phyloP scores from a whole-genome alignment of 2,329 filamentous ascomycete species.

The Arthroderma uncinatum region DNA sequence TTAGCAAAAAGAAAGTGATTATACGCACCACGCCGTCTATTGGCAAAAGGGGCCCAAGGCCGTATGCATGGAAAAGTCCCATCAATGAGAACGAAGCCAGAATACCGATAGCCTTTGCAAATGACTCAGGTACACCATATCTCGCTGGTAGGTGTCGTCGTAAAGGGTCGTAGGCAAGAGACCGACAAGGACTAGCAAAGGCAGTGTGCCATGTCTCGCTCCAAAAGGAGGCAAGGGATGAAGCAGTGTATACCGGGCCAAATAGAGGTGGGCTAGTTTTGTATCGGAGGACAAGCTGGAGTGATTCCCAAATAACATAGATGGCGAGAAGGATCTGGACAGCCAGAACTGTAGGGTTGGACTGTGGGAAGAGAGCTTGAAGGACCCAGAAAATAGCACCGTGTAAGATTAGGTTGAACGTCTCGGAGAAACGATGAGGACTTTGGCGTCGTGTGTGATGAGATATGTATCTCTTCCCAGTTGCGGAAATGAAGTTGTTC shows the following conservation, averaged over 20 bases:
- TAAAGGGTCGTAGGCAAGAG: conserved; percentile 30
- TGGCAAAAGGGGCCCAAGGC: conserved; percentile 26
- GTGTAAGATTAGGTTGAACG: conserved; percentile 27
- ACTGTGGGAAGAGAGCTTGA: conserved; percentile 28
- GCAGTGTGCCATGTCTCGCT: conserved; percentile 36
- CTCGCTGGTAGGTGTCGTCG: conserved; percentile 22
- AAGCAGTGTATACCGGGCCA: conserved; percentile 29
- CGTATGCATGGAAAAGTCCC: conserved; percentile 33
- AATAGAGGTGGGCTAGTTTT: conserved; percentile 30
- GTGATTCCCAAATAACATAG: conserved; percentile 32
- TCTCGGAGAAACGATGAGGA: conserved; percentile 22
- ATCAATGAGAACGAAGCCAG: conserved; percentile 31
- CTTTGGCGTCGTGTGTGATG: background rate
- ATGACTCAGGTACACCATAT: conserved; percentile 22
- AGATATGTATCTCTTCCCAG: background rate
- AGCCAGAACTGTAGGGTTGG: conserved; percentile 26
- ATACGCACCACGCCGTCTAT: conserved; percentile 25
- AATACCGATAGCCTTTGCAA: conserved; percentile 28
- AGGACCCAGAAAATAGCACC: conserved; percentile 24
- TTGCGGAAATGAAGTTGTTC: background rate
- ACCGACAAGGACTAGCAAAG: conserved; percentile 31
- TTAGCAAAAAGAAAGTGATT: conserved; percentile 31
- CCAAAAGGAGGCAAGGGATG: conserved; percentile 32
- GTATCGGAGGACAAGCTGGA: conserved; percentile 30
- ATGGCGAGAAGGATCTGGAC: conserved; percentile 31